Conservation (phyloP, 495 filamentous ascomycete species). For the Penicillium psychrofluorescens region DNA sequence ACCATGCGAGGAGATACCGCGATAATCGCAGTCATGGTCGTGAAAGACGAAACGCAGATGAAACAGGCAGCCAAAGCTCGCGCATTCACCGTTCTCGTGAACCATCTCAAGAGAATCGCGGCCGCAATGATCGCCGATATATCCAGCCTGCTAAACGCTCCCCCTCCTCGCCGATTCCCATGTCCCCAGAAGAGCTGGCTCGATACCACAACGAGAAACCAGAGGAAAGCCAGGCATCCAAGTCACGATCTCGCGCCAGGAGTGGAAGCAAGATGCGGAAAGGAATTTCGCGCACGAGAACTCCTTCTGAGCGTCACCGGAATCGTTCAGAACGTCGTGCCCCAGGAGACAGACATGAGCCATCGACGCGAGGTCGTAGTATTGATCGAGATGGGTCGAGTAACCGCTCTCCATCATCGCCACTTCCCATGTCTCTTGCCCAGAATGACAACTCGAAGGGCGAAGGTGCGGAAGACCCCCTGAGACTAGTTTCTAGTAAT, state of each 20-base stretch:
- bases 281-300: conserved; percentile 25
- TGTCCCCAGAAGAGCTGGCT: conserved; percentile 79
- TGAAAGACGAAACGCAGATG: conserved; percentile 44
- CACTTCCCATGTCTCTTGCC: conserved; percentile 58
- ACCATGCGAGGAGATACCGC: conserved; percentile 48
- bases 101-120: conserved; percentile 62
- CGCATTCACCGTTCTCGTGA: conserved; percentile 47
- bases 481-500: conserved; percentile 53
- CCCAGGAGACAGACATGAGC: conserved; percentile 34
- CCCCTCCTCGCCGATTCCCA: conserved; percentile 82
- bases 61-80: conserved; percentile 39
- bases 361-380: conserved; percentile 41
- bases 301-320: conserved; percentile 33
- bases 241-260: conserved; percentile 29
- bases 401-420: conserved; percentile 73
- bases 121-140: conserved; percentile 55
- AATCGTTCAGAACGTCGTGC: conserved; percentile 37
- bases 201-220: conserved; percentile 45
- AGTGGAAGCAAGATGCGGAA: conserved; percentile 34
- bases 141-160: conserved; percentile 80
- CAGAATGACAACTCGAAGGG: conserved; percentile 19
- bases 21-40: conserved; percentile 50
- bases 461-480: conserved; percentile 47
- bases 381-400: conserved; percentile 49
- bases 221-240: conserved; percentile 33